These are phyloP conservation scores for Cytospora chrysosperma DNA, from an alignment of 2,329 filamentous ascomycete species.

Conservation along the genomic window DNA sequence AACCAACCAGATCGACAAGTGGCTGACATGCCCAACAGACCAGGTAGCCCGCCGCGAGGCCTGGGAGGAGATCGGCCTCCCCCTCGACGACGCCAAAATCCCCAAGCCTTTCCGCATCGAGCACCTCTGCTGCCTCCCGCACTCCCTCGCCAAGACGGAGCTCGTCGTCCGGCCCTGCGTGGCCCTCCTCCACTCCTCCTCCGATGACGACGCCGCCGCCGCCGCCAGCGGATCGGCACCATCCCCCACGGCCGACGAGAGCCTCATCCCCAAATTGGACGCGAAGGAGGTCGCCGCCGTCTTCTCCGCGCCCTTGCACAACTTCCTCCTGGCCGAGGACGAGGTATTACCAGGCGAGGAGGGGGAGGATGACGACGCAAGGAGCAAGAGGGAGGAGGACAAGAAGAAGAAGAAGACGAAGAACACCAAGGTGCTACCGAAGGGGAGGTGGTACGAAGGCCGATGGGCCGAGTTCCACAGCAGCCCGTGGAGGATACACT, in stretches of 20 bases:
- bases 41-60: constrained; percentile 88
- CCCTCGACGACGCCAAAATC: constrained; percentile 65
- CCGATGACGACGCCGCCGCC: constrained; percentile 33
- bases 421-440: constrained; percentile 38
- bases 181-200: constrained; percentile 69
- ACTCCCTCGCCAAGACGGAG: constrained; percentile 70
- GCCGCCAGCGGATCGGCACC: constrained; percentile 21
- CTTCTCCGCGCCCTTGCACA: constrained; percentile 84
- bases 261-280: constrained; percentile 77
- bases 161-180: constrained; percentile 74
- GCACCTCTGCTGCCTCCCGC: constrained; percentile 81
- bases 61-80: constrained; percentile 88
- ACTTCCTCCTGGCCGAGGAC: constrained; percentile 68
- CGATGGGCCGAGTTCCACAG: constrained; percentile 79
- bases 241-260: constrained; percentile 59
- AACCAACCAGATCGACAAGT: too few species aligned
- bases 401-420: constrained; percentile 33
- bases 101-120: constrained; percentile 80
- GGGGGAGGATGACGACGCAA: too few species aligned
- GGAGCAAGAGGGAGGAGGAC: too few species aligned
- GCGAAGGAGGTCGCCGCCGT: constrained; percentile 91
- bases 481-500: constrained; percentile 79
- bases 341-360: constrained; percentile 43
- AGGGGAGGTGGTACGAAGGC: constrained; percentile 79
- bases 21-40: constrained; percentile 47